Evolutionary conservation across 75 land plant genomes (phyloP).

Genomic region (Ceratopteris richardii): DNA sequence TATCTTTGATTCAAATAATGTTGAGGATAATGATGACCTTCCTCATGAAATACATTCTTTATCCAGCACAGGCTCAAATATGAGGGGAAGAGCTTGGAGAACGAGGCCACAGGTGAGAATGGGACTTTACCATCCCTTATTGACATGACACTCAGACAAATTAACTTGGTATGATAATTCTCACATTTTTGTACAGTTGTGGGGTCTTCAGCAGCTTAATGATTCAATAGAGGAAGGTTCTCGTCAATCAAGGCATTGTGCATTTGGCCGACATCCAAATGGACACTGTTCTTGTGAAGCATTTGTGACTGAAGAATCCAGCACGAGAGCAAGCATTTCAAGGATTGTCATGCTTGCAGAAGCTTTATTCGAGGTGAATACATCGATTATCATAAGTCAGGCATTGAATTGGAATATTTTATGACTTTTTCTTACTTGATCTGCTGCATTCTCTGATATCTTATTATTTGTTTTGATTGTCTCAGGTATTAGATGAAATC

Average conservation of each 20-base stretch:
- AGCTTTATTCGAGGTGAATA: slow-evolving; percentile 82
- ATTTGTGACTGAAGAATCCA: slow-evolving; percentile 39
- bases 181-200: slow-evolving; percentile 39
- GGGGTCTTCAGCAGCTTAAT: slow-evolving; percentile 74
- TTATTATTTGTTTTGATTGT: too few species aligned
- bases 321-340: slow-evolving; percentile 74
- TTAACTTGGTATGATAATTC: too few species aligned
- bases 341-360: slow-evolving; percentile 95
- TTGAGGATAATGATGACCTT: slow-evolving; percentile 21
- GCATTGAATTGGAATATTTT: too few species aligned
- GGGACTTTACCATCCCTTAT: too few species aligned
- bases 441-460: too few species aligned
- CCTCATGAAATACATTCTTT: slow-evolving; percentile 29
- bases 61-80: slow-evolving; percentile 29
- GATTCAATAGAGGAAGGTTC: slow-evolving; percentile 43
- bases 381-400: too few species aligned
- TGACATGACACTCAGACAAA: too few species aligned
- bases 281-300: slow-evolving; percentile 75
- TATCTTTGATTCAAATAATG: slow-evolving; percentile 22
- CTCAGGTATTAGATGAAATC: too few species aligned
- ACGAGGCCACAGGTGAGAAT: slow-evolving; percentile 78
- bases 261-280: slow-evolving; percentile 57
- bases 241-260: slow-evolving; percentile 43
- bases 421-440: too few species aligned
- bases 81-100: slow-evolving; percentile 38